These are phyloP conservation scores for Sequoiadendron giganteum DNA, from an alignment of 75 land plant genomes.

Conservation along the genomic window DNA sequence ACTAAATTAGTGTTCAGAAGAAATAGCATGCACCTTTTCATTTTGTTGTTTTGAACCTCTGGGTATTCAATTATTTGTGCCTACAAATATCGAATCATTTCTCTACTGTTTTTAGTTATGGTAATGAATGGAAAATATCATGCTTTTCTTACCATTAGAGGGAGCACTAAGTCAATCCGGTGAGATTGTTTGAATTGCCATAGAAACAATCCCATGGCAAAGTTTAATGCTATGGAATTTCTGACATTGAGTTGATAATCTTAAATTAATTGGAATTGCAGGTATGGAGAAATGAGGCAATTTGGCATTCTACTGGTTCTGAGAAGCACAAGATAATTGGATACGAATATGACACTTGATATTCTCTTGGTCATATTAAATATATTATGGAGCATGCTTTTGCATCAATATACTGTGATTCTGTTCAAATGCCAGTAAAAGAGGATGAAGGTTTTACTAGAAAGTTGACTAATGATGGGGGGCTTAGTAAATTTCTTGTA, in stretches of 20 bases:
- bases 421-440: conserved; percentile 9
- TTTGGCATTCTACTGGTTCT: background rate
- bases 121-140: background rate
- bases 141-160: background rate
- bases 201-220: background rate
- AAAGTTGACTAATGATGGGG: conserved; percentile 3
- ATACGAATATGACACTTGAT: conserved; percentile 8
- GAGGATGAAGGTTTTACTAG: conserved; percentile 1
- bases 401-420: background rate
- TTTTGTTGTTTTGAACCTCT: background rate
- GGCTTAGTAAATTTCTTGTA: background rate
- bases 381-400: conserved; percentile 8
- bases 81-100: background rate
- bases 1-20: background rate
- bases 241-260: background rate
- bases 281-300: background rate
- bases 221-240: background rate
- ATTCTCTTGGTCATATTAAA: background rate
- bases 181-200: background rate
- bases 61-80: background rate
- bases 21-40: background rate
- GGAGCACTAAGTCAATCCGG: background rate
- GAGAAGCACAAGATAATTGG: conserved; percentile 1
- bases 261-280: background rate
- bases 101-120: background rate